Base-by-base conservation (phyloP, 2,329 filamentous ascomycete species). In the Aspergillus pseudotamarii region DNA sequence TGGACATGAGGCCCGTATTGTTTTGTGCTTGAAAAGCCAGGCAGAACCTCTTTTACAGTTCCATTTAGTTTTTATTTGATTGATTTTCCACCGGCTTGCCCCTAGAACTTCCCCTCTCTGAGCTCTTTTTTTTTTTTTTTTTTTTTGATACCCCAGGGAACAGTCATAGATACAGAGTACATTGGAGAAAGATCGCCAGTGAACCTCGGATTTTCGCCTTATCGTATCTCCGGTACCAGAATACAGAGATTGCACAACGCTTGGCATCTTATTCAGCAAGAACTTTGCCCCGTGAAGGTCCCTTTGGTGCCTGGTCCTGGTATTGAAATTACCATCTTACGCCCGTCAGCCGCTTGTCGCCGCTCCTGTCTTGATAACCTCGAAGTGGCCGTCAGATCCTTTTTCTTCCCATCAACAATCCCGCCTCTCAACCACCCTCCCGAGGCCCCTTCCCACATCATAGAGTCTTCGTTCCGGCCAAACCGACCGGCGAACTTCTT, bases 221-320 rank as follows among this genome's bases (percentile, higher is more conserved):
- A 64, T 68, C 60, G 57, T 70, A 67, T 67, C 62, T 69, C 64
- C 68, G 66, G 65, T 67, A 67, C 59, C 50, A 41, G 9, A 41
- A n/a, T 41, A 41, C 38, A 41, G 30, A 41, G 41, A 62, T 61
- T 57, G 53, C 53, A 45, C 50, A 64, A 60, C 57, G 54, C 64
- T 64, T 66, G 61, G 60, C 60, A 58, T 59, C 58, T 57, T 56
- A 51, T 19, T 53, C 50, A 55, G 58, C 23, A 51, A 10, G 4
- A 9, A 9, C 3, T 51, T 19, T 12, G 46, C 46, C 26, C 46
- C 26, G 46, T 32, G 48, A 32, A 51, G 28, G 4, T 30, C 56
- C 53, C 21, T 54, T 66, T 45, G 62, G 66, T 68, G 61, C 66
- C 66, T 68, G 66, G 65, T 64, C 55, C 61, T 61, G 60, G 64